Percentiles rank a stretch among this genome's conserved stretches.
Evolutionary conservation across 345 rosid genomes (phyloP).

Genomic region (Gossypium mustelinum): DNA sequence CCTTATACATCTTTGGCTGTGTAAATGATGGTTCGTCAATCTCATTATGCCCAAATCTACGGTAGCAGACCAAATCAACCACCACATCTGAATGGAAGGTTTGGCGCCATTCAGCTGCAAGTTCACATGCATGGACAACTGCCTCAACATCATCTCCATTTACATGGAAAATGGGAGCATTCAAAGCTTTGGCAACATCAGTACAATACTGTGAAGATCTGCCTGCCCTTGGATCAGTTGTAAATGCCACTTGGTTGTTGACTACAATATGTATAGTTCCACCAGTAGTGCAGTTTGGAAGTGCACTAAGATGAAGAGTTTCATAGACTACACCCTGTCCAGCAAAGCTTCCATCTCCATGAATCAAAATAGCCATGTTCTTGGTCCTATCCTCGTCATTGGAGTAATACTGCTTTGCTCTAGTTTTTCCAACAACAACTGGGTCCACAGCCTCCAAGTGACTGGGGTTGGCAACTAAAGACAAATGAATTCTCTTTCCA

Average conservation of each 20-base stretch:
- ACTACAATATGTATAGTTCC: conserved; percentile 84
- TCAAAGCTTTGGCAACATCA: conserved; percentile 83
- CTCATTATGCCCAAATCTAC: conserved; percentile 81
- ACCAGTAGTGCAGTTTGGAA: conserved; percentile 72
- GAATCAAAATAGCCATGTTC: conserved; percentile 73
- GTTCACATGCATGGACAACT: conserved; percentile 71
- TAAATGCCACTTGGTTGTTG: conserved; percentile 85
- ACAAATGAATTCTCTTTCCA: conserved; percentile 77
- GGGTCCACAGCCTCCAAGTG: conserved; percentile 90
- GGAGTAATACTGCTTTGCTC: conserved; percentile 78
- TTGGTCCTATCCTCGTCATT: conserved; percentile 58
- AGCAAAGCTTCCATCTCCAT: conserved; percentile 89
- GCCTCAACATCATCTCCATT: conserved; percentile 82
- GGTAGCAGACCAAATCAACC: conserved; percentile 76
- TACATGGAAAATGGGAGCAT: conserved; percentile 77
- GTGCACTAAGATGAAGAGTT: conserved; percentile 82
- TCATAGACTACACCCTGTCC: conserved; percentile 90
- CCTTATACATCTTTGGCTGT: conserved; percentile 84
- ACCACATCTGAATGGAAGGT: conserved; percentile 81
- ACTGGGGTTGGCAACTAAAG: conserved; percentile 86
- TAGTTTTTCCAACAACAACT: conserved; percentile 76
- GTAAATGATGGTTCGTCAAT: conserved; percentile 83
- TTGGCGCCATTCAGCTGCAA: conserved; percentile 89
- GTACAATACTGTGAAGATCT: conserved; percentile 87
- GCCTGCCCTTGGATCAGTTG: conserved; percentile 74